A percentile compares a stretch with the other conserved stretches of the same genome.
phyloP scores from a whole-genome alignment of 108 stramenopile genomes.

The Mediolabrus comicus region DNA sequence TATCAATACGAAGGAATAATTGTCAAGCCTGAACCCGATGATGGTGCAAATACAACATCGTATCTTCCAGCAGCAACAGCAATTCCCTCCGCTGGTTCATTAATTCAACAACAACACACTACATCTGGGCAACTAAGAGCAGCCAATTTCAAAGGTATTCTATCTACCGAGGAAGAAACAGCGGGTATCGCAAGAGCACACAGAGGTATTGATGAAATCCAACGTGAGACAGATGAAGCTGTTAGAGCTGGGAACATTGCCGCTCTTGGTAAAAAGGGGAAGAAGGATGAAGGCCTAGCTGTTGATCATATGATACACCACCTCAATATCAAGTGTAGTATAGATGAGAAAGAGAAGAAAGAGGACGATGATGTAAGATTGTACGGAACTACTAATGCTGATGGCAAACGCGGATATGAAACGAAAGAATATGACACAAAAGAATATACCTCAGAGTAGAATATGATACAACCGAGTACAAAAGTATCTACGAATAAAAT shows the following conservation, averaged over 20 bases:
- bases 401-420: conserved; percentile 30
- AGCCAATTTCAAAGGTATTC: conserved; percentile 18
- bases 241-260: conserved; percentile 12
- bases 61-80: neutral
- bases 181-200: conserved; percentile 15
- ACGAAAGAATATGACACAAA: conserved; percentile 16
- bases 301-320: conserved; percentile 16
- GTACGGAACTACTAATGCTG: conserved; percentile 1
- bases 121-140: conserved; percentile 6
- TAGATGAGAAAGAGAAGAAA: neutral
- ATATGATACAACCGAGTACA: conserved; percentile 25
- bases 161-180: conserved; percentile 29
- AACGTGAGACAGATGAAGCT: neutral
- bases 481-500: conserved; percentile 34
- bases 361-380: conserved; percentile 20
- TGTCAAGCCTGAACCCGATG: conserved; percentile 6
- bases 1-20: conserved; percentile 1
- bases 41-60: neutral
- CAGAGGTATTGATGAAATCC: neutral
- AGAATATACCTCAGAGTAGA: no score
- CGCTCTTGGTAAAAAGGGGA: conserved; percentile 1
- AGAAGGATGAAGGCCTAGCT: conserved; percentile 30
- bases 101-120: conserved; percentile 2
- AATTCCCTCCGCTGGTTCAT: neutral
- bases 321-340: neutral